Conservation (phyloP, 208 protist genomes). For the Trichomonas gallinae region DNA sequence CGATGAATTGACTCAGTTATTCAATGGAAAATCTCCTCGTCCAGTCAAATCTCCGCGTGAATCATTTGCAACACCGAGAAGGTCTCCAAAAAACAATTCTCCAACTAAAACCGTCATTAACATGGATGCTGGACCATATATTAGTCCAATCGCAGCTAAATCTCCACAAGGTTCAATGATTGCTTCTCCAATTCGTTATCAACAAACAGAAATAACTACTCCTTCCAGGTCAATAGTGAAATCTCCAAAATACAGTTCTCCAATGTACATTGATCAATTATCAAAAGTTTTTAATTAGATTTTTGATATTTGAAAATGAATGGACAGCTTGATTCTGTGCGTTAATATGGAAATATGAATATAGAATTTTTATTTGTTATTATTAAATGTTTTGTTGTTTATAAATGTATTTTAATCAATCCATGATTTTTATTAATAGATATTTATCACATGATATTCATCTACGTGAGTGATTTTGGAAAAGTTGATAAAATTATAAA, state of each 20-base stretch:
- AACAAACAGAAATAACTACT: neutral
- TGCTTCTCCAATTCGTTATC: neutral
- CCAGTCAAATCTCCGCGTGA: neutral
- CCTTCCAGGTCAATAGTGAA: too few species aligned
- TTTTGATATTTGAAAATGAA: neutral
- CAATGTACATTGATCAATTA: neutral
- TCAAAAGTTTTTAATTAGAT: neutral
- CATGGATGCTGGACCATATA: neutral
- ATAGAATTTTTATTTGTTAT: too few species aligned
- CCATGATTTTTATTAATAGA: too few species aligned
- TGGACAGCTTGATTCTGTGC: too few species aligned
- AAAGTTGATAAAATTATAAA: too few species aligned
- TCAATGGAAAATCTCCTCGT: neutral
- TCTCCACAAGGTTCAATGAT: neutral
- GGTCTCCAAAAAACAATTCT: neutral
- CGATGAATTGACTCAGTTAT: neutral
- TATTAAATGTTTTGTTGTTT: too few species aligned
- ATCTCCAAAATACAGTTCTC: neutral
- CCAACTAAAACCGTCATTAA: neutral
- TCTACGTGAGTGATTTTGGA: too few species aligned
- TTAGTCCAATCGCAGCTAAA: neutral
- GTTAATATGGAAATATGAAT: too few species aligned
- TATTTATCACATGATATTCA: too few species aligned
- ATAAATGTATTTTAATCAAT: too few species aligned
- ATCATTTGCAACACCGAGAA: neutral